Evolutionary conservation across 2,329 filamentous ascomycete genomes (phyloP), one percentile per base, ranked within the genome.

Genomic region (Fusarium chuoi): DNA sequence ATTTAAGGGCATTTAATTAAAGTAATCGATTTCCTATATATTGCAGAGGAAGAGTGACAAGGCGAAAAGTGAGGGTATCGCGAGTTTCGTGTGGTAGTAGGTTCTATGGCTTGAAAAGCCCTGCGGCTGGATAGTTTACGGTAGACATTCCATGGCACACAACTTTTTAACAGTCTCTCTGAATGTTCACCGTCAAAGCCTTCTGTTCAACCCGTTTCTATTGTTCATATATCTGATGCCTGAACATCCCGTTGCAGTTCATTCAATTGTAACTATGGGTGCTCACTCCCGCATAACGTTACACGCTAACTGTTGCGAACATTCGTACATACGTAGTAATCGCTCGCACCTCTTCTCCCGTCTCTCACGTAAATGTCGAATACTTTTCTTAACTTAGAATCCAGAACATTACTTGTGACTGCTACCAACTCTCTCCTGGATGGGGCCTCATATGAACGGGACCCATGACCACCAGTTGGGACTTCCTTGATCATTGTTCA

Each of bases 1-100:
- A 30, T 49, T 18, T 10, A 49, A 30, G 14, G 7, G 0, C 6
- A 30, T 49, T 3, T 13, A 6, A 30, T 49, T 13, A 1, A 12
- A 9, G 3, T 22, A 1, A 36, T 36, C 1, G 1, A 20, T 38
- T 3, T 7, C 6, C 13, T 6, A 12, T 1, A 38, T 22, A 12
- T 26, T 9, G 4, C 3, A 11, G 18, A 15, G 3, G 8, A 24
- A 15, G 1, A 26, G 24, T 46, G 7, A 7, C 3, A 5, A 2
- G 8, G 8, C 8, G 8, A 28, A 56, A 56, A 35, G 26, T 55
- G 58, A 61, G 46, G 58, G 26, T 30, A 61, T 61, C 46, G 36
- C 24, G 58, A 35, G 58, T 28, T 42, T 42, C 11, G 15, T 38
- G 18, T 20, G 4, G 15, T 22, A 18, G 28, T 17, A 26, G 11